Conservation (phyloP, 208 protist genomes). For the Vickermania ingenoplastis region DNA sequence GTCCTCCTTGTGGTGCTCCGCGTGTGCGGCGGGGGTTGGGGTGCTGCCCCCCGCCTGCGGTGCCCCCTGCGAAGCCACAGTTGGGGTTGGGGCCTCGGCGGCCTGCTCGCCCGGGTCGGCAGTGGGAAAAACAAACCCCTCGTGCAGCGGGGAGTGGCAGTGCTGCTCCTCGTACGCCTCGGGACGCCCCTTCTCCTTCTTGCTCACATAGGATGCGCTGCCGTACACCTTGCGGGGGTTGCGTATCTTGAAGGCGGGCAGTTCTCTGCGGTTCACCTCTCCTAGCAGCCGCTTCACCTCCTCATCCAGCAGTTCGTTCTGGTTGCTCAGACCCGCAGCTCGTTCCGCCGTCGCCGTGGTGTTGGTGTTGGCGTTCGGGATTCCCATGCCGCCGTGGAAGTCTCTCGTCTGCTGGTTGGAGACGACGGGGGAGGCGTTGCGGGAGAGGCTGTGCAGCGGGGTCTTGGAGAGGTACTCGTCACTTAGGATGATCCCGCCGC, state of each 20-base stretch:
- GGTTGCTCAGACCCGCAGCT: too few species aligned
- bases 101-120: too few species aligned
- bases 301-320: background rate
- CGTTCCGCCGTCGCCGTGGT: too few species aligned
- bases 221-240: background rate
- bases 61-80: too few species aligned
- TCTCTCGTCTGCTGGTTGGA: too few species aligned
- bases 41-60: too few species aligned
- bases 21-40: too few species aligned
- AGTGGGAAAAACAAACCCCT: too few species aligned
- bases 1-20: too few species aligned
- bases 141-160: background rate
- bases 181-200: background rate
- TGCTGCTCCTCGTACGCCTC: background rate
- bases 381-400: too few species aligned
- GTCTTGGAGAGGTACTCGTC: background rate
- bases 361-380: too few species aligned
- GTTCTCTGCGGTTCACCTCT: background rate
- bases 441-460: background rate
- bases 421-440: background rate
- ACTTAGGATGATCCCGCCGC: background rate
- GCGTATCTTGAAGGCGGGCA: background rate
- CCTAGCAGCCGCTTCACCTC: background rate
- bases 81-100: too few species aligned
- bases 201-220: background rate